These are phyloP conservation scores for Phytophthora vignae DNA, from an alignment of 352 stramenopile genomes.

Conservation along the genomic window DNA sequence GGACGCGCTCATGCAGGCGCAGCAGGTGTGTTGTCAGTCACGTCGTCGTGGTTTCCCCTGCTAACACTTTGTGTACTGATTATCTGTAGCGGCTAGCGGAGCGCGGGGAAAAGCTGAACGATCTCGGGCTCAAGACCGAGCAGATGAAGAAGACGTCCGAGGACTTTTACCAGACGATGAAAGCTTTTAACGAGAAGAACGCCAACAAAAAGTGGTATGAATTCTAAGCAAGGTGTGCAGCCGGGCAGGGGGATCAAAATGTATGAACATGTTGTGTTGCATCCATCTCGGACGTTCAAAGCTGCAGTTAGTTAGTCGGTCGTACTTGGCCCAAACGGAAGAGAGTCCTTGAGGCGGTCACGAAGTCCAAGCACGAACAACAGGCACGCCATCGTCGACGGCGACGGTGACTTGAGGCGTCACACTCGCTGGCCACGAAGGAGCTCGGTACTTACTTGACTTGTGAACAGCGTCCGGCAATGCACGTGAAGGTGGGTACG, in stretches of 20 bases:
- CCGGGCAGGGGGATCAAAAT: neutral
- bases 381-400: no score
- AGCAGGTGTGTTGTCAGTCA: constrained; percentile 51
- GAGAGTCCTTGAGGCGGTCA: constrained; percentile 59
- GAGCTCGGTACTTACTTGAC: no score
- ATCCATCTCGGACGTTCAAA: neutral
- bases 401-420: no score
- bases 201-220: constrained; percentile 90
- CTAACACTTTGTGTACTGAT: constrained; percentile 4
- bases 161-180: constrained; percentile 89
- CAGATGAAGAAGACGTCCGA: constrained; percentile 85
- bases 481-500: no score
- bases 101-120: constrained; percentile 79
- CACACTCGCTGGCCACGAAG: no score
- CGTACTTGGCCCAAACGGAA: constrained; percentile 46
- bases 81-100: constrained; percentile 67
- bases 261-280: constrained; percentile 5
- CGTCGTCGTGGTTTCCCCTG: no score
- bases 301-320: constrained; percentile 11
- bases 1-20: constrained; percentile 67
- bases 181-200: constrained; percentile 87
- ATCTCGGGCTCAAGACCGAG: constrained; percentile 82
- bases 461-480: no score
- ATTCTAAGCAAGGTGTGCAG: constrained; percentile 46
- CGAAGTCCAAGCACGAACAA: no score